phyloP scores from a whole-genome alignment of 139 green algal genomes.

The Chlamydomonas schloesseri region DNA sequence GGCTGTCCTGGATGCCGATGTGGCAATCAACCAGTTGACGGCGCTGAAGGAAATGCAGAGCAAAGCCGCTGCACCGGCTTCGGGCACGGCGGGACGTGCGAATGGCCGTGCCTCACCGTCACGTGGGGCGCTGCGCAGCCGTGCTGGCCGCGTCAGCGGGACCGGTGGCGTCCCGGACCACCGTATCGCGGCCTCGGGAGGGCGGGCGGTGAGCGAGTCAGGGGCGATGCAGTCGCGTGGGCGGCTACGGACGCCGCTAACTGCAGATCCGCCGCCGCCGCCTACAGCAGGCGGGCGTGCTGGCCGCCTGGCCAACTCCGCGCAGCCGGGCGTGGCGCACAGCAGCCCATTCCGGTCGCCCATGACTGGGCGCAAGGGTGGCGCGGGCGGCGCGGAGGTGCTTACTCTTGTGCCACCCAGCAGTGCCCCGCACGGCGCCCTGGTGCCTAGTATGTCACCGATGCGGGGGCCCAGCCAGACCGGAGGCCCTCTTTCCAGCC shows the following conservation, averaged over 20 bases:
- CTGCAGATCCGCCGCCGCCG: slow-evolving; percentile 26
- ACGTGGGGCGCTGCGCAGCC: not conserved
- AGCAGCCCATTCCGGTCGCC: no score
- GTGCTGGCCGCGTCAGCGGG: not conserved
- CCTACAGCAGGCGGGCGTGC: slow-evolving; percentile 1
- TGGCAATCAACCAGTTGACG: slow-evolving; percentile 20
- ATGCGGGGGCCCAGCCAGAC: not conserved
- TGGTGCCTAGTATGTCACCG: slow-evolving; percentile 9
- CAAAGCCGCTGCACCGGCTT: not conserved
- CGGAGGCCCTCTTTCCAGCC: no score
- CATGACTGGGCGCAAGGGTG: not conserved
- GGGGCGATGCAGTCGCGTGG: not conserved
- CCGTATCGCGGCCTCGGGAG: not conserved
- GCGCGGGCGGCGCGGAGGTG: not conserved
- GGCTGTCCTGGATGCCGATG: slow-evolving; percentile 11
- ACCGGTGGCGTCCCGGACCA: not conserved
- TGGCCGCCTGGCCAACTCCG: not conserved
- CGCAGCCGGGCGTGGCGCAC: no score
- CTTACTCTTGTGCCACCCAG: not conserved
- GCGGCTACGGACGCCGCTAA: not conserved
- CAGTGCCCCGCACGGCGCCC: not conserved
- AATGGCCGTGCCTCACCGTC: not conserved
- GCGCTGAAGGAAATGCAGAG: not conserved
- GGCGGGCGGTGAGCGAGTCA: slow-evolving; percentile 23
- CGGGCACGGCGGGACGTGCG: no score